These are phyloP conservation scores for Xerocomellus amylosporus DNA, from an alignment of 768 basidiomycete genomes.

Conservation along the genomic window DNA sequence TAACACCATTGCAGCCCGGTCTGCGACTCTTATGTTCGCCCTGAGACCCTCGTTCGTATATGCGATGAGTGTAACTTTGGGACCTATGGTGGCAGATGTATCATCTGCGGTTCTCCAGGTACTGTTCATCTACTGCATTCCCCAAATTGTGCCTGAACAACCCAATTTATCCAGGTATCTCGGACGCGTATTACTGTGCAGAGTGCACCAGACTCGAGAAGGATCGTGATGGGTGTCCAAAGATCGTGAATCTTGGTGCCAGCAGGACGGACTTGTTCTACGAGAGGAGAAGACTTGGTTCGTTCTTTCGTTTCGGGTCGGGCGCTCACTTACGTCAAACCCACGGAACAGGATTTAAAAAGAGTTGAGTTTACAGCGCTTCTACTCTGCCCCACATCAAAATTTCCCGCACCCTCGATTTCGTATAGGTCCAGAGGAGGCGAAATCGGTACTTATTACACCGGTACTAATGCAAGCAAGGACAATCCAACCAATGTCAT, in stretches of 20 bases:
- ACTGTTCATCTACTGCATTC: constrained; percentile 18
- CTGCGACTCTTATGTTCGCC: constrained; percentile 98
- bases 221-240: constrained; percentile 96
- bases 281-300: constrained; percentile 81
- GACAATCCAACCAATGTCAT: neutral
- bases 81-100: constrained; percentile 95
- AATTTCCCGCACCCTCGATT: neutral
- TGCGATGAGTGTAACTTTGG: constrained; percentile 99
- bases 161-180: constrained; percentile 65
- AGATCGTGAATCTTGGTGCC: constrained; percentile 96
- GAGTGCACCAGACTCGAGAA: constrained; percentile 97
- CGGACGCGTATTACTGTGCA: constrained; percentile 98
- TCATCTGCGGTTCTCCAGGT: constrained; percentile 97
- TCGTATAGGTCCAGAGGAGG: neutral
- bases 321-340: neutral
- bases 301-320: constrained; percentile 15
- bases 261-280: constrained; percentile 92
- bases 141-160: neutral
- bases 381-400: neutral
- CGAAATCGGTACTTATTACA: neutral
- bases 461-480: constrained; percentile 2
- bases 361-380: constrained; percentile 23
- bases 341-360: constrained; percentile 29
- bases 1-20: constrained; percentile 65
- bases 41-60: constrained; percentile 95